Percentiles rank a stretch among this genome's conserved stretches.
Conservation (phyloP, 1,284 basidiomycete genomes). For the Apiotrichum sp. region DNA sequence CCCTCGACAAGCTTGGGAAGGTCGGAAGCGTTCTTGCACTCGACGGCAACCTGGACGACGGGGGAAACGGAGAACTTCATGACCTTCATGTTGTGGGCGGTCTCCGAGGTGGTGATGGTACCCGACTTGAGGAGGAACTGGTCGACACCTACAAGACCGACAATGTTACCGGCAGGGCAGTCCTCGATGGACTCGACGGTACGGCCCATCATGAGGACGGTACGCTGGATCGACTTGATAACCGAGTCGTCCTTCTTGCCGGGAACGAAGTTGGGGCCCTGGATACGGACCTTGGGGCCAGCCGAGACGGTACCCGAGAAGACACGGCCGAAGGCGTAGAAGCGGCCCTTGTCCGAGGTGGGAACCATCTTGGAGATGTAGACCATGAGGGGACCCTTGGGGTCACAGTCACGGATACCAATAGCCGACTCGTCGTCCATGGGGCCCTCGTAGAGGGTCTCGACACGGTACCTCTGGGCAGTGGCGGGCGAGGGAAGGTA, state of each 20-base stretch:
- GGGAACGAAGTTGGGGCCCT: slow-evolving; percentile 97
- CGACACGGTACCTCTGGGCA: slow-evolving; percentile 97
- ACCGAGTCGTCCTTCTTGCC: slow-evolving; percentile 99
- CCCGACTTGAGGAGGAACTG: slow-evolving; percentile 99
- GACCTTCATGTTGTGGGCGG: slow-evolving; percentile 99
- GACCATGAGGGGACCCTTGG: slow-evolving; percentile 92
- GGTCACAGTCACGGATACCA: slow-evolving; percentile 97
- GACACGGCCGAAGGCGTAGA: slow-evolving; percentile 99
- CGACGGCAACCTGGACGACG: slow-evolving; percentile 98
- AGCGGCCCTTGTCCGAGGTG: slow-evolving; percentile 99
- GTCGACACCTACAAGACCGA: slow-evolving; percentile 99
- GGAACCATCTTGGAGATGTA: slow-evolving; percentile 99
- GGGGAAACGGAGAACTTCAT: slow-evolving; percentile 99
- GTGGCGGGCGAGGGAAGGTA: slow-evolving; percentile 95
- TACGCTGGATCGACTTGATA: slow-evolving; percentile 97
- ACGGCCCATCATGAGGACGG: slow-evolving; percentile 99
- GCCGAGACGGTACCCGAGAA: slow-evolving; percentile 97
- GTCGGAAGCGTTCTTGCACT: slow-evolving; percentile 99
- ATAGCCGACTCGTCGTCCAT: slow-evolving; percentile 99
- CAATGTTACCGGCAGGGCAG: slow-evolving; percentile 97
- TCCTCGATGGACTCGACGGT: slow-evolving; percentile 98
- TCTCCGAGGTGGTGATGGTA: slow-evolving; percentile 95
- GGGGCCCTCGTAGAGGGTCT: slow-evolving; percentile 99
- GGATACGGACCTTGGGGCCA: slow-evolving; percentile 98
- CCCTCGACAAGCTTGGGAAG: slow-evolving; percentile 99